These are phyloP conservation scores for Coemansia sp. DNA, from an alignment of 192 early-diverging fungal species.

Conservation along the genomic window DNA sequence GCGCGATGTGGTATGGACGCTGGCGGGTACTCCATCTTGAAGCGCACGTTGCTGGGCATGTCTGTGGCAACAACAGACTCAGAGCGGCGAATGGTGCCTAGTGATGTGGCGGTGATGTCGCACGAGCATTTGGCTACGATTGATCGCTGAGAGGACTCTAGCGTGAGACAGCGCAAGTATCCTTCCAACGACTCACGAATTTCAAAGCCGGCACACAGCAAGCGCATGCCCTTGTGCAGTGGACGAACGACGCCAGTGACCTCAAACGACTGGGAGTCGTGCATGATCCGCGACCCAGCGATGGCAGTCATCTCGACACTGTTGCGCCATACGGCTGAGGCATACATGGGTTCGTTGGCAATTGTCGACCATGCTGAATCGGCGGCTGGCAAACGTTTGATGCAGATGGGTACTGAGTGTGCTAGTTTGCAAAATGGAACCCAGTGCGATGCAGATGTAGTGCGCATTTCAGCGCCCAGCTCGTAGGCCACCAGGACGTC, in stretches of 20 bases:
- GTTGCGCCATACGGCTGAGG: conserved; percentile 33
- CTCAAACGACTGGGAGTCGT: conserved; percentile 20
- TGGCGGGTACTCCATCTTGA: conserved; percentile 23
- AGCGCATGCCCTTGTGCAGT: conserved; percentile 38
- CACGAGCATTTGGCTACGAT: conserved; percentile 16
- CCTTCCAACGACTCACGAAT: conserved; percentile 34
- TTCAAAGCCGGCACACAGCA: conserved; percentile 43
- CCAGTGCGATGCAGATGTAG: conserved; percentile 6
- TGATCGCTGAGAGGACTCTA: conserved; percentile 3
- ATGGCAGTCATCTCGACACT: conserved; percentile 38
- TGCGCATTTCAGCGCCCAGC: conserved; percentile 37
- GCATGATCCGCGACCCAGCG: conserved; percentile 26
- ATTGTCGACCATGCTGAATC: conserved; percentile 35
- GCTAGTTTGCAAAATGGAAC: conserved; percentile 17
- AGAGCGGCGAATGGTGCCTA: neutral
- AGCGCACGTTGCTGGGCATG: neutral
- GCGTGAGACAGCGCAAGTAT: conserved; percentile 16
- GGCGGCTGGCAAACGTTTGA: conserved; percentile 34
- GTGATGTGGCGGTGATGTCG: conserved; percentile 8
- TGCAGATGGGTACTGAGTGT: conserved; percentile 15
- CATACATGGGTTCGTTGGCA: conserved; percentile 33
- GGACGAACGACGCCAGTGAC: conserved; percentile 35
- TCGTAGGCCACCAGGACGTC: conserved; percentile 41
- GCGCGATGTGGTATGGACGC: conserved; percentile 5
- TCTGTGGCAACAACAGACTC: neutral